Conservation (phyloP, 2,329 filamentous ascomycete genomes). For the Tolypocladium paradoxum region DNA sequence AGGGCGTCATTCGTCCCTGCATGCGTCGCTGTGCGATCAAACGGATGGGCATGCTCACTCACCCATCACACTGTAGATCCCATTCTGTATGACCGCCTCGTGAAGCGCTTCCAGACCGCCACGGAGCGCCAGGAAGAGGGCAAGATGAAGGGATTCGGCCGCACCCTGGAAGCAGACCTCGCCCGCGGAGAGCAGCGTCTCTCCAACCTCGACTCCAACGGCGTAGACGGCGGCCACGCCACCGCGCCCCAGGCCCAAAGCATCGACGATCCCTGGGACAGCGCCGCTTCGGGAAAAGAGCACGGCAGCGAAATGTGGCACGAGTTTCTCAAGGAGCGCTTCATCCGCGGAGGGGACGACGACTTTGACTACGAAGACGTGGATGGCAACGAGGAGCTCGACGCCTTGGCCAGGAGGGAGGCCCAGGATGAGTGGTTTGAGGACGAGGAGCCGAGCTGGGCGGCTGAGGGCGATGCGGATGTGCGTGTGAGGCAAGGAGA, state of each 20-base stretch:
- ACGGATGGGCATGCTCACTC: not conserved
- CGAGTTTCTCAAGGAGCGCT: conserved; percentile 61
- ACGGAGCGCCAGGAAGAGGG: conserved; percentile 65
- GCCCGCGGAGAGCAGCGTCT: conserved; percentile 67
- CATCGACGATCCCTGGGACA: conserved; percentile 16
- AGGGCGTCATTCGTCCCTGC: no score
- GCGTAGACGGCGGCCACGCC: conserved; percentile 25
- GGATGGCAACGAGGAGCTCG: conserved; percentile 62
- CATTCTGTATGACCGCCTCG: conserved; percentile 68
- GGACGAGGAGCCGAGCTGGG: conserved; percentile 62
- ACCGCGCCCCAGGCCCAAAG: not conserved
- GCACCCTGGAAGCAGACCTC: conserved; percentile 67
- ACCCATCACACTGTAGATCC: conserved; percentile 43
- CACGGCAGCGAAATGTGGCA: conserved; percentile 61
- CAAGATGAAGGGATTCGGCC: conserved; percentile 64
- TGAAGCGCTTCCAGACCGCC: conserved; percentile 65
- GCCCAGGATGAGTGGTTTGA: conserved; percentile 71
- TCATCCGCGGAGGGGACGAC: conserved; percentile 61
- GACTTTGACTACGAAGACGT: conserved; percentile 69
- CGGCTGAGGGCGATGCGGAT: conserved; percentile 27
- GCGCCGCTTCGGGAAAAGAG: conserved; percentile 33
- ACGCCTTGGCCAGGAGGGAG: conserved; percentile 50
- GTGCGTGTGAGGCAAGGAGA: conserved; percentile 36
- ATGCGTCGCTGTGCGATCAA: not conserved
- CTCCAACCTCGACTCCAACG: conserved; percentile 38